Conservation (phyloP, 2,329 filamentous ascomycete genomes). For the Plectosphaerella sp. region DNA sequence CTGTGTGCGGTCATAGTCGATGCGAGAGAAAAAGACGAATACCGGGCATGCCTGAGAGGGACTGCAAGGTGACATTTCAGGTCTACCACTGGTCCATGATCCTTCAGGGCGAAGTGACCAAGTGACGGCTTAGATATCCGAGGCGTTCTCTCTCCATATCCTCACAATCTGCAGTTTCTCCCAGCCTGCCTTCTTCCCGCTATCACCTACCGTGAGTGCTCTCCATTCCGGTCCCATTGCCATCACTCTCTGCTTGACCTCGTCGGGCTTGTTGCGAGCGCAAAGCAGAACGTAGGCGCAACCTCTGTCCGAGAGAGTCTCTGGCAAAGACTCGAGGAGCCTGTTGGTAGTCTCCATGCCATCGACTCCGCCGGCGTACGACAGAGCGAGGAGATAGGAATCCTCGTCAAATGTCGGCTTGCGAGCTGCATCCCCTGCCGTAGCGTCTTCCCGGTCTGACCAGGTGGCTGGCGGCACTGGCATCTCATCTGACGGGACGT, state of each 20-base stretch:
- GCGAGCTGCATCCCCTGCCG: constrained; percentile 8
- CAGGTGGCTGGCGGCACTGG: constrained; percentile 44
- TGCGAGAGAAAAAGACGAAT: too few species aligned
- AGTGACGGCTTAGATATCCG: too few species aligned
- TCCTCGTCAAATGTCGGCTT: constrained; percentile 66
- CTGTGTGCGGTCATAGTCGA: too few species aligned
- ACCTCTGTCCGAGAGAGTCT: constrained; percentile 59
- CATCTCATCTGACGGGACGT: constrained; percentile 79
- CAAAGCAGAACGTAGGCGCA: constrained; percentile 89
- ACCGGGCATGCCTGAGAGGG: too few species aligned
- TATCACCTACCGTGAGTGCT: constrained; percentile 73
- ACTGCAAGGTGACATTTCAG: too few species aligned
- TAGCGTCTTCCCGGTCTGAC: constrained; percentile 7
- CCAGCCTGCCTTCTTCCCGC: constrained; percentile 87
- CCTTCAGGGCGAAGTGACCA: too few species aligned
- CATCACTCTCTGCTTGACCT: constrained; percentile 55
- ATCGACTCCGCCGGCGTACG: constrained; percentile 83
- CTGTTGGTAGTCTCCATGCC: constrained; percentile 93
- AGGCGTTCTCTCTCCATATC: constrained; percentile 60
- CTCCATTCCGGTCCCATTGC: constrained; percentile 57
- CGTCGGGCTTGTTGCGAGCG: constrained; percentile 79
- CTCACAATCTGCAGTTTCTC: constrained; percentile 88
- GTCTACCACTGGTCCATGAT: too few species aligned
- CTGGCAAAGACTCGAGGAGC: constrained; percentile 65
- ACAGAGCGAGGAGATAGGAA: constrained; percentile 75